A percentile compares a stretch with the other conserved stretches of the same genome.
These are phyloP conservation scores for Davidsoniella neocaledoniae DNA, from an alignment of 2,329 filamentous ascomycete species.

Conservation along the genomic window DNA sequence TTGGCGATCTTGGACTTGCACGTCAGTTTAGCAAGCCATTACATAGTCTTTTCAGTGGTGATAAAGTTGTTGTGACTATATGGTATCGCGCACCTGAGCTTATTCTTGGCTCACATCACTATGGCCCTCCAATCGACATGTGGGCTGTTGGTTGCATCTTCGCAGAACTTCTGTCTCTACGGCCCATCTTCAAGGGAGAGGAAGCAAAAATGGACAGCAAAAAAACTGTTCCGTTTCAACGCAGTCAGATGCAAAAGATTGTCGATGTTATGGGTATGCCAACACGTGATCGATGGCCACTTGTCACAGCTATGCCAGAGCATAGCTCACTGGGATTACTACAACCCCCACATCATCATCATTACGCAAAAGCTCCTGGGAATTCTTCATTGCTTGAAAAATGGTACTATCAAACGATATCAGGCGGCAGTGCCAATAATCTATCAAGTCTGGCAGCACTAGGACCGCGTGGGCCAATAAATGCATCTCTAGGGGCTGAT, in stretches of 20 bases:
- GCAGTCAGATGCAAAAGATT: conserved; percentile 98
- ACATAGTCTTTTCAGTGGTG: conserved; percentile 77
- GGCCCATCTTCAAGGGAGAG: conserved; percentile 96
- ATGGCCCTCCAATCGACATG: conserved; percentile 90
- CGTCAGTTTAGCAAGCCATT: conserved; percentile 87
- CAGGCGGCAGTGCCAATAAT: conserved; percentile 32
- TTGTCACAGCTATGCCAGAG: conserved; percentile 73
- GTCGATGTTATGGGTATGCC: conserved; percentile 91
- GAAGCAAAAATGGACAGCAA: conserved; percentile 99
- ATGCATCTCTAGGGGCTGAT: conserved; percentile 48
- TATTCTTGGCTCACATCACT: conserved; percentile 81
- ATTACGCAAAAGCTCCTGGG: conserved; percentile 17
- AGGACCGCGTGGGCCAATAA: background rate
- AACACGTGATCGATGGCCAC: conserved; percentile 74
- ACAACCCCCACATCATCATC: conserved; percentile 18
- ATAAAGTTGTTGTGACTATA: conserved; percentile 97
- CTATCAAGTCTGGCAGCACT: conserved; percentile 19
- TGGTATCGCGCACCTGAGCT: conserved; percentile 97
- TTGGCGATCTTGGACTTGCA: conserved; percentile 84
- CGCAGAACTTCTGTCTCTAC: conserved; percentile 73
- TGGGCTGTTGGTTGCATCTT: conserved; percentile 99
- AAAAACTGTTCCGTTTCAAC: conserved; percentile 91
- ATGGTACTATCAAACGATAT: conserved; percentile 61
- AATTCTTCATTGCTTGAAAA: conserved; percentile 47
- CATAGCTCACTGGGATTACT: conserved; percentile 44